Evolutionary conservation across 257 asterid genomes (phyloP).

Genomic region (Thymus quinquecostatus): DNA sequence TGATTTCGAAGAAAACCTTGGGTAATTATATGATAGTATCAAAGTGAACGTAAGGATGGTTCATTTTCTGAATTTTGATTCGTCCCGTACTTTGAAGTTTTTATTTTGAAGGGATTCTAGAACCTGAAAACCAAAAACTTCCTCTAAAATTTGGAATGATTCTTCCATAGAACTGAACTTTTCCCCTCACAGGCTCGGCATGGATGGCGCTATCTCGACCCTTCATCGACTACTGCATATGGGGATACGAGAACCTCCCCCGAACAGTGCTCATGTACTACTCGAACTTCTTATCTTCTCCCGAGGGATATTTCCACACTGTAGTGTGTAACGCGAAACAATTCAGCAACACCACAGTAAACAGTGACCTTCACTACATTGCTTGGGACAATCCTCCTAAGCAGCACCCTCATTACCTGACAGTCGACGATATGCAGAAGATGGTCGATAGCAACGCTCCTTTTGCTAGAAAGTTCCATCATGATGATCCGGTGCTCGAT

Average conservation of each 20-base stretch:
- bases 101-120: neutral
- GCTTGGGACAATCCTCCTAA: conserved; percentile 99
- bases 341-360: conserved; percentile 82
- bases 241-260: conserved; percentile 99
- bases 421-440: conserved; percentile 63
- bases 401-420: conserved; percentile 94
- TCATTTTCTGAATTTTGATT: neutral
- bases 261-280: conserved; percentile 94
- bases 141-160: neutral
- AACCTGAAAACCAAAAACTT: conserved; percentile 13
- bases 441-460: conserved; percentile 93
- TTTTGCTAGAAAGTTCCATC: conserved; percentile 85
- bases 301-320: conserved; percentile 96
- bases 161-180: conserved; percentile 23
- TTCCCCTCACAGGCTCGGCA: conserved; percentile 77
- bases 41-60: neutral
- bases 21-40: neutral
- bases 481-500: conserved; percentile 75
- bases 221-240: conserved; percentile 84
- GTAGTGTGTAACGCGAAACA: conserved; percentile 86
- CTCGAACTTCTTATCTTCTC: conserved; percentile 92
- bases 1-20: neutral
- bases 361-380: conserved; percentile 88
- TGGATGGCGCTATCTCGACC: conserved; percentile 97
- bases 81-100: neutral